Percentiles rank a stretch among this genome's conserved stretches.
Evolutionary conservation across 352 stramenopile genomes (phyloP).

Genomic region (Phytophthora cryptogea): DNA sequence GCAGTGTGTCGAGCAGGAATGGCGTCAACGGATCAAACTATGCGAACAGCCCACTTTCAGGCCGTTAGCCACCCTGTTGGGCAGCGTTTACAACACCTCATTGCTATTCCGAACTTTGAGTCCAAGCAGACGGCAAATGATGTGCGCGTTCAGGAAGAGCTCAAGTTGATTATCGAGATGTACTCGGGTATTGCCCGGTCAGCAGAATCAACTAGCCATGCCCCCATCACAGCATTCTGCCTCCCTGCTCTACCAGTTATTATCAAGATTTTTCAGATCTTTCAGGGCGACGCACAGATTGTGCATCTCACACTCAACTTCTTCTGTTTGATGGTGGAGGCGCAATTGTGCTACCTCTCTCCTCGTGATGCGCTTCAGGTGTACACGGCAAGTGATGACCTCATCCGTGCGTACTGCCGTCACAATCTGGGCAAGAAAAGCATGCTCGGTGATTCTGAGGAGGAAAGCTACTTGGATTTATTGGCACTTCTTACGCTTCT

Average conservation of each 20-base stretch:
- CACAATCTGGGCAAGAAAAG: conserved; percentile 77
- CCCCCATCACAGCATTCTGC: conserved; percentile 65
- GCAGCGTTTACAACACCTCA: conserved; percentile 54
- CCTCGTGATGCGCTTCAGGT: conserved; percentile 72
- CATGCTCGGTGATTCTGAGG: conserved; percentile 64
- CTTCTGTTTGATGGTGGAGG: conserved; percentile 80
- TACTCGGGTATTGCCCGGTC: conserved; percentile 80
- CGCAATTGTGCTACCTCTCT: conserved; percentile 77
- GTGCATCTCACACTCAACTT: conserved; percentile 78
- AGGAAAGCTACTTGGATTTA: conserved; percentile 79
- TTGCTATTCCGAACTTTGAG: conserved; percentile 58
- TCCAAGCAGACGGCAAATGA: conserved; percentile 68
- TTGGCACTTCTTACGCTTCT: conserved; percentile 79
- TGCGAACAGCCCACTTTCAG: conserved; percentile 57
- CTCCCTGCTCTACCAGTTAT: conserved; percentile 73
- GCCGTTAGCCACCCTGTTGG: conserved; percentile 57
- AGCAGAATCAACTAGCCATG: conserved; percentile 61
- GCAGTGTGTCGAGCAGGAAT: conserved; percentile 77
- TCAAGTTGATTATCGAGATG: conserved; percentile 79
- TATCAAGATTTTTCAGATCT: conserved; percentile 78
- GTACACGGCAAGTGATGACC: conserved; percentile 70
- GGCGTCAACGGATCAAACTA: conserved; percentile 49
- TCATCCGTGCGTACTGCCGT: conserved; percentile 70
- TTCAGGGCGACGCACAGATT: conserved; percentile 73
- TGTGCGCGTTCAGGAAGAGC: conserved; percentile 68